Conservation (phyloP, 768 basidiomycete genomes). For the Suillus variegatus region DNA sequence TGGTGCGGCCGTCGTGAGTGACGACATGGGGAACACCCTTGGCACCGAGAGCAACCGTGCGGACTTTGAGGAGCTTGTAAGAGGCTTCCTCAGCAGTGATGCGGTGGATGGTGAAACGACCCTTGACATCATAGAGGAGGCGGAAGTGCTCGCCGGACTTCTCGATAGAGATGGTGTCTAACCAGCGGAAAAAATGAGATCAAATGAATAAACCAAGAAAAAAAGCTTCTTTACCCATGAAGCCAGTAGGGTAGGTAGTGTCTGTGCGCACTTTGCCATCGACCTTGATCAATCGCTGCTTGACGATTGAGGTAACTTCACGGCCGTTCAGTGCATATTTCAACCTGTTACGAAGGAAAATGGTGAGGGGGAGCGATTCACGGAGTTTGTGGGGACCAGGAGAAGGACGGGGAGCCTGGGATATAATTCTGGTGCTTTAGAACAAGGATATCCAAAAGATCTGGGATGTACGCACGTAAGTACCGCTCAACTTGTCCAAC, state of each 20-base stretch:
- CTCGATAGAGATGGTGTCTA: slow-evolving; percentile 96
- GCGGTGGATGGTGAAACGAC: slow-evolving; percentile 99
- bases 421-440: slow-evolving; percentile 1
- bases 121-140: slow-evolving; percentile 98
- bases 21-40: slow-evolving; percentile 96
- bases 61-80: slow-evolving; percentile 96
- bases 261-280: slow-evolving; percentile 99
- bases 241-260: slow-evolving; percentile 94
- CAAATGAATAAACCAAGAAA: background rate
- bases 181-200: slow-evolving; percentile 5
- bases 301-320: slow-evolving; percentile 94
- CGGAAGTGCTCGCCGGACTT: slow-evolving; percentile 99
- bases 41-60: slow-evolving; percentile 85
- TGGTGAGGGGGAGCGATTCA: slow-evolving; percentile 94
- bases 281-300: slow-evolving; percentile 97
- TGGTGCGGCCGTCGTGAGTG: slow-evolving; percentile 99
- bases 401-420: slow-evolving; percentile 91
- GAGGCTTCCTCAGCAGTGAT: slow-evolving; percentile 96
- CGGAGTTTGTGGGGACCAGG: slow-evolving; percentile 99
- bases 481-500: slow-evolving; percentile 97
- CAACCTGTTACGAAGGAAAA: slow-evolving; percentile 98
- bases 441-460: background rate
- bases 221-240: slow-evolving; percentile 73
- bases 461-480: slow-evolving; percentile 66
- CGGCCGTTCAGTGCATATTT: slow-evolving; percentile 98